These are phyloP conservation scores for Rhizoctonia solani DNA, from an alignment of 1,284 basidiomycete genomes.

Conservation along the genomic window DNA sequence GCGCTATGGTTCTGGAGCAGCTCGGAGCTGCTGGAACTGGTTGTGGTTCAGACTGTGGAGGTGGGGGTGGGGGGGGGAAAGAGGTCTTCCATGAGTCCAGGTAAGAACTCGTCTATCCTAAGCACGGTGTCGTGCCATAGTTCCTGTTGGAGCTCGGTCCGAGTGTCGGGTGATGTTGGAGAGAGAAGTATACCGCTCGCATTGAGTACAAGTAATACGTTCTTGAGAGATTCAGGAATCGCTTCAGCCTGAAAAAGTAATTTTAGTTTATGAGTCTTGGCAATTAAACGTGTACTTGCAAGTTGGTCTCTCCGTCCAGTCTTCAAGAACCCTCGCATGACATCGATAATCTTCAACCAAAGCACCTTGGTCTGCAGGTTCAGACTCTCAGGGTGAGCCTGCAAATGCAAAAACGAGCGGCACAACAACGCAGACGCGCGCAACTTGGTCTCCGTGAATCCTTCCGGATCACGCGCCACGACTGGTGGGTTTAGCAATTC, in stretches of 20 bases:
- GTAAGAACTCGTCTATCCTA: slow-evolving; percentile 84
- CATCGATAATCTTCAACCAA: slow-evolving; percentile 92
- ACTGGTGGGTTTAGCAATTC: slow-evolving; percentile 88
- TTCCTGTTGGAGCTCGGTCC: slow-evolving; percentile 64
- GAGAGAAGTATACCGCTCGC: slow-evolving; percentile 81
- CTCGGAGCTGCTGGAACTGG: slow-evolving; percentile 1
- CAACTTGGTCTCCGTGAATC: slow-evolving; percentile 88
- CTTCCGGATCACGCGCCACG: slow-evolving; percentile 77
- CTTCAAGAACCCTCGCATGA: slow-evolving; percentile 88
- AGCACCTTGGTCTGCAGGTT: slow-evolving; percentile 67
- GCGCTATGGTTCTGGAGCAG: too few relatives aligned
- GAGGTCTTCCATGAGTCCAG: slow-evolving; percentile 80
- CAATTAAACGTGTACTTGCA: slow-evolving; percentile 55
- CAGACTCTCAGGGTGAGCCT: slow-evolving; percentile 56
- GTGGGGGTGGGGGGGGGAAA: slow-evolving; percentile 52
- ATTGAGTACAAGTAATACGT: slow-evolving; percentile 95
- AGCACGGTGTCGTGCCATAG: slow-evolving; percentile 85
- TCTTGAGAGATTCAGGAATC: slow-evolving; percentile 94
- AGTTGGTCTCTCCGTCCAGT: slow-evolving; percentile 82
- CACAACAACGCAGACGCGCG: slow-evolving; percentile 87
- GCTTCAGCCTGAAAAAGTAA: slow-evolving; percentile 55
- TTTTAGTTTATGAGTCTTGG: not conserved
- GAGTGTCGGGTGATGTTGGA: slow-evolving; percentile 48
- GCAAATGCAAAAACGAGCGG: slow-evolving; percentile 94
- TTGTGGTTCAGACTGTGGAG: slow-evolving; percentile 4